Evolutionary conservation across 768 basidiomycete genomes (phyloP).

Genomic region (Rhodosporidiobolus sp.): DNA sequence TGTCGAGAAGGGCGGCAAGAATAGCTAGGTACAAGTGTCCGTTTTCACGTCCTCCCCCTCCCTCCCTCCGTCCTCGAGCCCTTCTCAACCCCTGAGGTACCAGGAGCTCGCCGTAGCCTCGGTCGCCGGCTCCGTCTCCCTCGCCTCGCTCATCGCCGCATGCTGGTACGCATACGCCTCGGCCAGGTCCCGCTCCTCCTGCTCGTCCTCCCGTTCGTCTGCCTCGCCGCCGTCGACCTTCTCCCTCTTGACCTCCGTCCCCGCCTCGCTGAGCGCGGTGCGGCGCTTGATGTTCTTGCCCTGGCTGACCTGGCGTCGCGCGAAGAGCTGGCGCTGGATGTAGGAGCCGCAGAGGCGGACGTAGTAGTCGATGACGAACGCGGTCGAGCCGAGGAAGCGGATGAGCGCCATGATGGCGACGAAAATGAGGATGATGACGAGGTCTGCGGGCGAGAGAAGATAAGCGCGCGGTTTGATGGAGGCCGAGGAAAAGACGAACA

Average conservation of each 20-base stretch:
- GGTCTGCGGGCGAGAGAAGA: slow-evolving; percentile 54
- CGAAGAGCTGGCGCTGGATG: slow-evolving; percentile 25
- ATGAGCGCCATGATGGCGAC: slow-evolving; percentile 65
- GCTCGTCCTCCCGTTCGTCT: not conserved
- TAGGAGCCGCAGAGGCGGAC: slow-evolving; percentile 19
- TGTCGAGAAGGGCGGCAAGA: no score
- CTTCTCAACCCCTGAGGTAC: not conserved
- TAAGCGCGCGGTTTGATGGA: not conserved
- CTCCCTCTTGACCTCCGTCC: slow-evolving; percentile 9
- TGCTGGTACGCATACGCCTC: not conserved
- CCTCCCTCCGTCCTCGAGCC: not conserved
- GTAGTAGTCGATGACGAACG: slow-evolving; percentile 47
- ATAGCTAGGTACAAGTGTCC: no score
- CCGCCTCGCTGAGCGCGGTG: not conserved
- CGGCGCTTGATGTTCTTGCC: slow-evolving; percentile 4
- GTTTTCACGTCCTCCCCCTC: not conserved
- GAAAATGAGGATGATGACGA: slow-evolving; percentile 75
- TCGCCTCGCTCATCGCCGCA: no score
- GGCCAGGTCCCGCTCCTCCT: not conserved
- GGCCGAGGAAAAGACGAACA: slow-evolving; percentile 19
- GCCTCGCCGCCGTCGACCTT: slow-evolving; percentile 1
- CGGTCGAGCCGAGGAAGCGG: slow-evolving; percentile 61
- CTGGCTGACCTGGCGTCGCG: slow-evolving; percentile 17
- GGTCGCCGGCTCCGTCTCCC: not conserved
- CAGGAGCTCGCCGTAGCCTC: not conserved